Evolutionary conservation across 106 monocot genomes (phyloP).

Genomic region (Vanilla planifolia): DNA sequence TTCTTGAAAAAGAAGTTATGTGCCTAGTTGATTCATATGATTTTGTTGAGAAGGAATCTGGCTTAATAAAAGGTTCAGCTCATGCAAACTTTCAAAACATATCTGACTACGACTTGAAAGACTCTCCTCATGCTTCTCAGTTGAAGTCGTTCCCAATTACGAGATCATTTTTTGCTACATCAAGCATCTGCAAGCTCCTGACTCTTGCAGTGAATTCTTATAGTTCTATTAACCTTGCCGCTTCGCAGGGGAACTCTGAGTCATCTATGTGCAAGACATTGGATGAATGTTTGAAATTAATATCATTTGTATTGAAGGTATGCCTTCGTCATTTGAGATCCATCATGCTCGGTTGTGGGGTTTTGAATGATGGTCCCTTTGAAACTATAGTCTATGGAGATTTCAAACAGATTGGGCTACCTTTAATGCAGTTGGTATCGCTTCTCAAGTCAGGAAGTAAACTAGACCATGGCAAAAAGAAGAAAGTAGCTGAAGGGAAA

Average conservation of each 20-base stretch:
- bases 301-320: constrained; percentile 56
- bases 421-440: constrained; percentile 55
- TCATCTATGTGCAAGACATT: constrained; percentile 24
- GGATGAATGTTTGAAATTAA: constrained; percentile 30
- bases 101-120: constrained; percentile 15
- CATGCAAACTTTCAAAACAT: constrained; percentile 18
- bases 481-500: constrained; percentile 51
- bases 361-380: constrained; percentile 24
- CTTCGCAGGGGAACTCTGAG: constrained; percentile 34
- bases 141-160: constrained; percentile 35
- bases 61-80: constrained; percentile 26
- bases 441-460: constrained; percentile 33
- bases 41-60: constrained; percentile 38
- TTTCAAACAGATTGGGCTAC: constrained; percentile 42
- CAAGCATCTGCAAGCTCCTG: constrained; percentile 49
- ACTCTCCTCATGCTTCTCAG: constrained; percentile 12
- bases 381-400: constrained; percentile 42
- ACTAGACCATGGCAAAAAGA: constrained; percentile 26
- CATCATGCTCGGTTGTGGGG: constrained; percentile 18
- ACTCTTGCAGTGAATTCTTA: constrained; percentile 25
- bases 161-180: constrained; percentile 49
- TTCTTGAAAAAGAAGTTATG: constrained; percentile 60
- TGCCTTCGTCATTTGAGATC: constrained; percentile 60
- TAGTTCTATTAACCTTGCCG: constrained; percentile 1
- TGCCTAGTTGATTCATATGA: constrained; percentile 39